Percentiles rank a stretch among this genome's conserved stretches.
Evolutionary conservation across 306 rosid species (phyloP).

Genomic region (Casuarina cunninghamiana): DNA sequence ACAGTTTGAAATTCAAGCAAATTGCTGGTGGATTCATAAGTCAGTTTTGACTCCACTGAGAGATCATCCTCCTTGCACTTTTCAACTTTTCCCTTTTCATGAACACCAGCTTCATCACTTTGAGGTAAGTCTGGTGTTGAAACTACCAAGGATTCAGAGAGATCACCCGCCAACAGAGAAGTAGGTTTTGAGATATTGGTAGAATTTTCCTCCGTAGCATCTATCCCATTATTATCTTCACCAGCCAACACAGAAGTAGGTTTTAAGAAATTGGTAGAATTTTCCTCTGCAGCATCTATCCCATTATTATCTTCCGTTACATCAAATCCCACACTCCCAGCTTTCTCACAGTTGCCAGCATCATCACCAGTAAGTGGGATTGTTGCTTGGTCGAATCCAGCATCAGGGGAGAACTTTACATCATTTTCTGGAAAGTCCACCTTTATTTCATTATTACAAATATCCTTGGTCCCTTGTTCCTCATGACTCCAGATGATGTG

Average conservation of each 20-base stretch:
- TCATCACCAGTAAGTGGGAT: constrained; percentile 19
- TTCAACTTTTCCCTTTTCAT: constrained; percentile 29
- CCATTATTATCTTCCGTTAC: constrained; percentile 24
- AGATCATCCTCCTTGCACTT: constrained; percentile 22
- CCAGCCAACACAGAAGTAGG: constrained; percentile 26
- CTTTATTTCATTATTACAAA: constrained; percentile 19
- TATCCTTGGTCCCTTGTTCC: constrained; percentile 35
- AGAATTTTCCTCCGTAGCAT: constrained; percentile 30
- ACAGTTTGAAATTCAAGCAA: constrained; percentile 26
- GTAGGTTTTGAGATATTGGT: constrained; percentile 18
- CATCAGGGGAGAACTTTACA: constrained; percentile 19
- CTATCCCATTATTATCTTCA: constrained; percentile 26
- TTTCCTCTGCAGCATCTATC: constrained; percentile 32
- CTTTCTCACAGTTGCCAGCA: constrained; percentile 19
- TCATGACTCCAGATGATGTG: constrained; percentile 22
- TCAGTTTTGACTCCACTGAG: constrained; percentile 5
- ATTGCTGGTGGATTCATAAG: constrained; percentile 19
- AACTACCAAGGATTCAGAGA: constrained; percentile 31
- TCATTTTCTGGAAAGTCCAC: constrained; percentile 25
- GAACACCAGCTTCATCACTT: constrained; percentile 18
- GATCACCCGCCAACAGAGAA: constrained; percentile 26
- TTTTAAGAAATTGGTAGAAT: constrained; percentile 16
- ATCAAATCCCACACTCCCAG: constrained; percentile 27
- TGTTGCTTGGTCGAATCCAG: constrained; percentile 30
- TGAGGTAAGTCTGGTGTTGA: constrained; percentile 23